Evolutionary conservation across 2,329 filamentous ascomycete genomes (phyloP).

Genomic region (Stemphylium beticola): DNA sequence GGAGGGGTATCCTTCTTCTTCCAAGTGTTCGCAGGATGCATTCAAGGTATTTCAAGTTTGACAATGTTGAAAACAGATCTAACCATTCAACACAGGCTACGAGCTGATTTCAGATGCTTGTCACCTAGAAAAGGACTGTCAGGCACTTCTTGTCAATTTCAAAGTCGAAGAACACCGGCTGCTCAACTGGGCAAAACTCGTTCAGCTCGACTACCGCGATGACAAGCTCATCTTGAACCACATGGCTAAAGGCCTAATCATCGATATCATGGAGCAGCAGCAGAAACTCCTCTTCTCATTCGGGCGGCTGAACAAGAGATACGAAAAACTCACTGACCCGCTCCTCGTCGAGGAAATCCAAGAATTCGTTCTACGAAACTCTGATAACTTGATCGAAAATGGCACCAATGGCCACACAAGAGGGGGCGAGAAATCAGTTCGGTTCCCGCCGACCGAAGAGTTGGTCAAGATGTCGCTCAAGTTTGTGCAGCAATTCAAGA

Average conservation of each 20-base stretch:
- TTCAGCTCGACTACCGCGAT: slow-evolving; percentile 42
- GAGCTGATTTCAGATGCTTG: slow-evolving; percentile 48
- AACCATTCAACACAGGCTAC: slow-evolving; percentile 35
- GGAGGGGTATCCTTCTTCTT: slow-evolving; percentile 43
- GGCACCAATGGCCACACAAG: slow-evolving; percentile 8
- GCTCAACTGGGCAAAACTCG: slow-evolving; percentile 47
- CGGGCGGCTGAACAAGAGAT: slow-evolving; percentile 40
- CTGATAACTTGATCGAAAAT: slow-evolving; percentile 19
- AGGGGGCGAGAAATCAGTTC: slow-evolving; percentile 29
- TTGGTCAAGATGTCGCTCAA: slow-evolving; percentile 39
- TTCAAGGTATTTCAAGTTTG: slow-evolving; percentile 32
- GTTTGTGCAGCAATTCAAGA: slow-evolving; percentile 36
- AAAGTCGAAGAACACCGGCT: slow-evolving; percentile 49
- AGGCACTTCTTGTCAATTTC: slow-evolving; percentile 46
- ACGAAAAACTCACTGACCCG: slow-evolving; percentile 38
- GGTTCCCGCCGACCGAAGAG: slow-evolving; percentile 38
- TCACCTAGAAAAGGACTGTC: slow-evolving; percentile 38
- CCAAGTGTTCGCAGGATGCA: slow-evolving; percentile 47
- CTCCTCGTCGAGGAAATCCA: slow-evolving; percentile 35
- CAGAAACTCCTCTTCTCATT: slow-evolving; percentile 40
- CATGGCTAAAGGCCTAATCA: slow-evolving; percentile 40
- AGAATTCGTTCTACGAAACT: slow-evolving; percentile 18
- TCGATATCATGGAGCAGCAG: slow-evolving; percentile 47
- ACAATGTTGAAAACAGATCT: background rate
- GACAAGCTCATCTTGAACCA: slow-evolving; percentile 42